phyloP scores from a whole-genome alignment of 23 red algal species.

The Gracilaria gracilis region DNA sequence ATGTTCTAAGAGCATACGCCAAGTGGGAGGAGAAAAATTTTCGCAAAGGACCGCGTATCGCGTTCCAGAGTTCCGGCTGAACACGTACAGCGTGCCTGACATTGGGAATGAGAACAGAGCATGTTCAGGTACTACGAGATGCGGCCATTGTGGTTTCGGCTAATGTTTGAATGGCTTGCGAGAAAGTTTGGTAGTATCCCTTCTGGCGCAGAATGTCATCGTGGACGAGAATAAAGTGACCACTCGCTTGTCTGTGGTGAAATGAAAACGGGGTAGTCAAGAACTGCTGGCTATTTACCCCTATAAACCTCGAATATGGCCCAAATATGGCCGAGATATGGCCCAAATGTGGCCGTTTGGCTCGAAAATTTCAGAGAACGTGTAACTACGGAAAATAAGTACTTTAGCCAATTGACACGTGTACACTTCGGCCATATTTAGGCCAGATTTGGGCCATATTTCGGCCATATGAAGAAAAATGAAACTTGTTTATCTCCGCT shows the following conservation, averaged over 20 bases:
- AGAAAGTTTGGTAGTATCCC: constrained; percentile 15
- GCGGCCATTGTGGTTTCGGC: background rate
- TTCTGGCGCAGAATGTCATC: background rate
- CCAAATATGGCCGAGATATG: too few species aligned
- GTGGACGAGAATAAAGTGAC: background rate
- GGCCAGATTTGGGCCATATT: too few species aligned
- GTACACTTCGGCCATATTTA: too few species aligned
- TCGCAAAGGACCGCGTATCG: background rate
- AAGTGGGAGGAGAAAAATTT: constrained; percentile 7
- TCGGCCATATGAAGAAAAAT: too few species aligned
- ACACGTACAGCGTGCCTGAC: background rate
- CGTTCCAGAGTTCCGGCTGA: constrained; percentile 22
- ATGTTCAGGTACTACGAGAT: background rate
- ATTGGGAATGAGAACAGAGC: background rate
- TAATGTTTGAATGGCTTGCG: constrained; percentile 32
- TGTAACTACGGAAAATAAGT: too few species aligned
- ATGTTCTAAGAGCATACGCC: background rate
- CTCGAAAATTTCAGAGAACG: too few species aligned
- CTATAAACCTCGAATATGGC: too few species aligned
- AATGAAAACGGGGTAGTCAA: background rate
- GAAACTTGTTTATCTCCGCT: too few species aligned
- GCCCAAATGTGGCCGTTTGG: too few species aligned
- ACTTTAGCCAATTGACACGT: too few species aligned
- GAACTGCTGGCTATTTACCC: background rate
- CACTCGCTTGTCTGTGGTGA: constrained; percentile 1